Evolutionary conservation across 495 filamentous ascomycete species (phyloP), one percentile per base, ranked within the genome.

Genomic region (Letharia columbiana): DNA sequence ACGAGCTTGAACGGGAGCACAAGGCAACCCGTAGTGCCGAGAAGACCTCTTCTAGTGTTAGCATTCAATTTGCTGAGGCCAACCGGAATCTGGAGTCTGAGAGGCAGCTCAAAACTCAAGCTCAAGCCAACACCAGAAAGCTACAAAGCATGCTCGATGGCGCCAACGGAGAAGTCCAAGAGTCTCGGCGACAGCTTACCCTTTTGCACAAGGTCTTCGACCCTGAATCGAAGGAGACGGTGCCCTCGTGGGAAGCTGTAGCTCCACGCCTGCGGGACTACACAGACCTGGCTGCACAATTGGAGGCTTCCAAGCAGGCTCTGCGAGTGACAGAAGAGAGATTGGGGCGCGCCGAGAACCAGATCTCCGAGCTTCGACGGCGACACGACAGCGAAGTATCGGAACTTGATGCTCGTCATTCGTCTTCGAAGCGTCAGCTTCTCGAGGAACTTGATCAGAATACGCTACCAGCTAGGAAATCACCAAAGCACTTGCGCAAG

Each of bases 41-140:
- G 76, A 94, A 96, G 70, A 84, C 85, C 17, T 89, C 91, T n/a
- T 96, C 93, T 2, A 87, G 83, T 35, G 82, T 87, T 39, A 90
- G 86, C 17, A 83, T 89, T 42, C 93, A 98, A 72, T 78, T 98
- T 6, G 90, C 91, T 0, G 94, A 98, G 74, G 85, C 84, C 9
- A 96, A 96, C 70, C 83, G 94, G 37, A 92, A 85, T 62, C 83
- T 98, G 18, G 94, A 98, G 70, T 92, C 91, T 28, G 94, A 98
- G 74, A 82, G 87, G 62, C 94, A 97, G 73, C 80, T 96, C 49
- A 87, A 90, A 33, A 82, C 79, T 13, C 94, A 97, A 74, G 89
- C 92, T 12, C 92, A 98, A 71, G 81, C 87, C 6, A 96, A 93
- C 60, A 89, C 88, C 6, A 87, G 91, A 60, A 88, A 90, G 54